Percentiles rank a stretch among this genome's conserved stretches.
phyloP scores from a whole-genome alignment of 2,329 filamentous ascomycete genomes.

The Furcasterigmium furcatum region DNA sequence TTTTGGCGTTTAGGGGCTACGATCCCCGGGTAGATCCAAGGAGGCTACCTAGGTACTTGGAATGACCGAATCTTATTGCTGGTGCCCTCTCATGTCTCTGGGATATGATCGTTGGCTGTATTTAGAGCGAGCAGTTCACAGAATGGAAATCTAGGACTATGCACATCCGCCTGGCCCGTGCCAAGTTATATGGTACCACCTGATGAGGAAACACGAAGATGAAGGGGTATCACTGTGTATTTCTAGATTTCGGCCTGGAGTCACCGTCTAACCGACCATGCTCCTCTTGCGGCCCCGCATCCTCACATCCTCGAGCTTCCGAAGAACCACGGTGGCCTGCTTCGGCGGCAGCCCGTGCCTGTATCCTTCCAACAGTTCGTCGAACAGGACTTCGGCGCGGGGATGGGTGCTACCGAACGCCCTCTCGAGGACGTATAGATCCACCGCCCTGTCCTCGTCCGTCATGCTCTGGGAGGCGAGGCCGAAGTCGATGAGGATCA shows the following conservation, averaged over 20 bases:
- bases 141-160: no score
- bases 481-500: slow-evolving; percentile 93
- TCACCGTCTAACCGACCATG: slow-evolving; percentile 72
- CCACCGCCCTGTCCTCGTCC: slow-evolving; percentile 92
- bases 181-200: no score
- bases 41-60: no score
- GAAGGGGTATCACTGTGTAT: slow-evolving; percentile 10
- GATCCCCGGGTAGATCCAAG: no score
- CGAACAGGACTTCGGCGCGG: slow-evolving; percentile 72
- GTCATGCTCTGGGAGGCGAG: slow-evolving; percentile 76
- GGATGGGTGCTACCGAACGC: slow-evolving; percentile 96
- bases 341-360: slow-evolving; percentile 59
- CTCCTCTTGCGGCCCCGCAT: slow-evolving; percentile 94
- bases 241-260: slow-evolving; percentile 14
- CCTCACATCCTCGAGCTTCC: slow-evolving; percentile 84
- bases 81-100: no score
- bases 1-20: no score
- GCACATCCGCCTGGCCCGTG: no score
- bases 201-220: no score
- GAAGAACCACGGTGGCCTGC: slow-evolving; percentile 70
- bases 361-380: slow-evolving; percentile 73
- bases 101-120: no score
- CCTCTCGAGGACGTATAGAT: slow-evolving; percentile 91
- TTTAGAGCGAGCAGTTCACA: no score
- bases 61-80: no score